Conservation (phyloP, 2,329 filamentous ascomycete species). For the Hymenoscyphus repandus region DNA sequence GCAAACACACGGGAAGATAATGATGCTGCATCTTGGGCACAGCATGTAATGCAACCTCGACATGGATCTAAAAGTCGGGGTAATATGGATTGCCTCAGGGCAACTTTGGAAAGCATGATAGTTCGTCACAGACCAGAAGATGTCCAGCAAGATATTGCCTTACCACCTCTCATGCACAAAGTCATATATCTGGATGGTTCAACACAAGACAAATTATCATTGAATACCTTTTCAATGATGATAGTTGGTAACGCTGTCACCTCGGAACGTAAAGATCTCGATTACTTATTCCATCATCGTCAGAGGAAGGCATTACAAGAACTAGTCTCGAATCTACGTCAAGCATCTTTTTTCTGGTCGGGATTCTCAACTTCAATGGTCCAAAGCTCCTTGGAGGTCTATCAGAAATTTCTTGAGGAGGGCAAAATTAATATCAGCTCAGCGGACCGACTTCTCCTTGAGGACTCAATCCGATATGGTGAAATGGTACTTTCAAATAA, state of each 20-base stretch:
- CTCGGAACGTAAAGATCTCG: slow-evolving; percentile 74
- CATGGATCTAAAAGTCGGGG: slow-evolving; percentile 48
- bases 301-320: slow-evolving; percentile 62
- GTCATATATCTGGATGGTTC: slow-evolving; percentile 73
- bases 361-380: slow-evolving; percentile 66
- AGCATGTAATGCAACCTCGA: slow-evolving; percentile 60
- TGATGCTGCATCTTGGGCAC: slow-evolving; percentile 61
- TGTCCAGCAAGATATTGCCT: slow-evolving; percentile 53
- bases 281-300: slow-evolving; percentile 82
- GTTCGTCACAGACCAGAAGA: slow-evolving; percentile 74
- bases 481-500: slow-evolving; percentile 52
- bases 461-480: slow-evolving; percentile 61
- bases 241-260: slow-evolving; percentile 84
- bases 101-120: slow-evolving; percentile 72
- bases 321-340: slow-evolving; percentile 72
- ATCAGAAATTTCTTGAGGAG: slow-evolving; percentile 61
- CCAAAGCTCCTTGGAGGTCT: slow-evolving; percentile 56
- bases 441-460: slow-evolving; percentile 57
- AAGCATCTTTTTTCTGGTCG: slow-evolving; percentile 78
- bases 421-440: slow-evolving; percentile 51
- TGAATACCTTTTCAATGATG: slow-evolving; percentile 81
- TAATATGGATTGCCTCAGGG: slow-evolving; percentile 56
- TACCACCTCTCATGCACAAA: slow-evolving; percentile 70
- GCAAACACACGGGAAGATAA: slow-evolving; percentile 54
- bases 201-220: slow-evolving; percentile 75